phyloP scores from a whole-genome alignment of 345 rosid genomes.

The Mangifera indica region DNA sequence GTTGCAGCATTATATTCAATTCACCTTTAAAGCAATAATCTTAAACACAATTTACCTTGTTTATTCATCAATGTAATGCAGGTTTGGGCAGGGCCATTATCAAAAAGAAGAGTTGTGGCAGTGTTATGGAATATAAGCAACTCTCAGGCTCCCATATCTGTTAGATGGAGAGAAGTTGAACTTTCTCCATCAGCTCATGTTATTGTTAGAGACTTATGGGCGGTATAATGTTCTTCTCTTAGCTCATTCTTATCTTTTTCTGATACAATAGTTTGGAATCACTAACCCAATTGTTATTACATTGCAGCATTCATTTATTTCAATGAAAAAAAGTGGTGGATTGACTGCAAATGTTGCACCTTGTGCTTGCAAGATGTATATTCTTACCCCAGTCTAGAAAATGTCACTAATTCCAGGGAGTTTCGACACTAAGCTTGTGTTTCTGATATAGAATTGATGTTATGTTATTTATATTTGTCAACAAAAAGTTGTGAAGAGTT shows the following conservation, averaged over 20 bases:
- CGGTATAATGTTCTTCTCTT: too few relatives aligned
- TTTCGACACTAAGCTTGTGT: background rate
- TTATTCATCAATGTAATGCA: slow-evolving; percentile 1
- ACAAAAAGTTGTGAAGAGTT: too few relatives aligned
- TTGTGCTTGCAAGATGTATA: slow-evolving; percentile 39
- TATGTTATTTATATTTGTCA: too few relatives aligned
- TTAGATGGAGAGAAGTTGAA: slow-evolving; percentile 49
- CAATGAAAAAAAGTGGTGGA: slow-evolving; percentile 28
- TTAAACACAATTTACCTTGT: background rate
- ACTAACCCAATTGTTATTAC: background rate
- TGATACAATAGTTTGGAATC: background rate
- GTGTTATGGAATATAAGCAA: slow-evolving; percentile 50
- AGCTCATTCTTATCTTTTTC: background rate
- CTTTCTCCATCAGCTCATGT: slow-evolving; percentile 26
- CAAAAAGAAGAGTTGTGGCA: slow-evolving; percentile 33
- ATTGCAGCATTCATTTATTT: slow-evolving; percentile 37
- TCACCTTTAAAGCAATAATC: background rate
- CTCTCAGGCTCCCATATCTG: slow-evolving; percentile 31
- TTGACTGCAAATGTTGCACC: slow-evolving; percentile 33
- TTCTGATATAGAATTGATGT: too few relatives aligned
- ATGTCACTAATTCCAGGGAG: background rate
- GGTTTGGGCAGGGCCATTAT: slow-evolving; percentile 60
- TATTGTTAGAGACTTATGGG: slow-evolving; percentile 26
- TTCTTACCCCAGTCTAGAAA: slow-evolving; percentile 25
- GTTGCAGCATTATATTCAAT: too few relatives aligned